Percentiles rank a stretch among this genome's conserved stretches.
These are phyloP conservation scores for Penstemon newberryi DNA, from an alignment of 257 asterid genomes.

Conservation along the genomic window DNA sequence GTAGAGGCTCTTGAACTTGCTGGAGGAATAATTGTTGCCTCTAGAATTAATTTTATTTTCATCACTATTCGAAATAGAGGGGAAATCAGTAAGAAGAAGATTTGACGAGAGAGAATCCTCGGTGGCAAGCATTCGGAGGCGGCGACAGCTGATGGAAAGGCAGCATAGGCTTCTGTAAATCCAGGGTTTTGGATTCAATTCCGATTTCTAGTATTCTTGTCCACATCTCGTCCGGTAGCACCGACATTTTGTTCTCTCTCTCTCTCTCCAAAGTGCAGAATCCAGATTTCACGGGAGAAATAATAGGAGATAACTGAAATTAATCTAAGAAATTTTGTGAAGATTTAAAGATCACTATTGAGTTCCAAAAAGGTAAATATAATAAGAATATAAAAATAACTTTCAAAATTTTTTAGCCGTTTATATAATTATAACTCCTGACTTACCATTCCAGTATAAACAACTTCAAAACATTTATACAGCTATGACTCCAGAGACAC, in stretches of 20 bases:
- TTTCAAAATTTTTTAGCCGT: too few species aligned
- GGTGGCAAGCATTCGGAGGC: constrained; percentile 52
- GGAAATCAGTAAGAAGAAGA: constrained; percentile 60
- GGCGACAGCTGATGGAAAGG: constrained; percentile 63
- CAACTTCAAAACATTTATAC: too few species aligned
- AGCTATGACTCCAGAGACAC: too few species aligned
- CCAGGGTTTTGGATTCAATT: constrained; percentile 39
- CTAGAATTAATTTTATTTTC: background rate
- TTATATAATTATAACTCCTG: too few species aligned
- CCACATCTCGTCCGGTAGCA: constrained; percentile 82
- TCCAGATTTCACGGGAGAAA: too few species aligned
- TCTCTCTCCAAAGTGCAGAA: too few species aligned
- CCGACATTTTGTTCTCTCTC: constrained; percentile 32
- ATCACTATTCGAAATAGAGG: constrained; percentile 19
- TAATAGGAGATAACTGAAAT: constrained; percentile 31
- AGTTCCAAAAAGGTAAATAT: too few species aligned
- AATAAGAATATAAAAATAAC: too few species aligned
- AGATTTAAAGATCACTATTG: too few species aligned
- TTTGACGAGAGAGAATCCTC: constrained; percentile 66
- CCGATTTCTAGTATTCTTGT: constrained; percentile 66
- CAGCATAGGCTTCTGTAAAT: constrained; percentile 56
- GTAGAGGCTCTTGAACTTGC: constrained; percentile 51
- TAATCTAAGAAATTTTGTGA: too few species aligned
- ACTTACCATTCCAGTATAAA: too few species aligned
- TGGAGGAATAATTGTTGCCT: background rate